phyloP scores from a whole-genome alignment of 2,329 filamentous ascomycete species.

The Magnaporthales sp. region DNA sequence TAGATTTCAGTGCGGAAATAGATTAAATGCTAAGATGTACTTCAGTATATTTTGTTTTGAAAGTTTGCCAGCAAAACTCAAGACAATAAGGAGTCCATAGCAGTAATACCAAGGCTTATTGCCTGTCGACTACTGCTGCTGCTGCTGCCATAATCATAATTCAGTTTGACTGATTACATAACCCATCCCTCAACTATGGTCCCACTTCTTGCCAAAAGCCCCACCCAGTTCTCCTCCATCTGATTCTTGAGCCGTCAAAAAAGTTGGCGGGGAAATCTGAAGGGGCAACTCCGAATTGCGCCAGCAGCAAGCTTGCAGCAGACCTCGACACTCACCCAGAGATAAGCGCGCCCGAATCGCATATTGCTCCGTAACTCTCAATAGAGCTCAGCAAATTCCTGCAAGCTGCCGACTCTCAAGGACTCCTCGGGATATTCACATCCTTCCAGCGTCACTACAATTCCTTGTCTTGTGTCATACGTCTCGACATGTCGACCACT shows the following conservation, averaged over 20 bases:
- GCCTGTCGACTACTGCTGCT: no score
- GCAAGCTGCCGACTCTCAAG: not conserved
- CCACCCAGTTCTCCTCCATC: not conserved
- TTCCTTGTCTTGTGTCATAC: not conserved
- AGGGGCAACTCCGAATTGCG: slow-evolving; percentile 6
- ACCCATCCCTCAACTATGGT: not conserved
- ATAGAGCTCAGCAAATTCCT: not conserved
- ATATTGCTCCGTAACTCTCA: not conserved
- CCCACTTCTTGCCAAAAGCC: not conserved
- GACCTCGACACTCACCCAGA: no score
- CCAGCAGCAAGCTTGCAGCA: not conserved
- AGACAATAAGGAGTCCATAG: not conserved
- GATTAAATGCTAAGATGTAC: no score
- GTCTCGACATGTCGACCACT: slow-evolving; percentile 1
- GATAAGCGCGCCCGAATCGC: no score
- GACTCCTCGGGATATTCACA: not conserved
- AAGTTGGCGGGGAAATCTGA: slow-evolving; percentile 5
- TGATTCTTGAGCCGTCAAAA: not conserved
- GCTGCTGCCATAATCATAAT: no score
- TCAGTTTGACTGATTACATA: not conserved
- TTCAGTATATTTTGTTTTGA: no score
- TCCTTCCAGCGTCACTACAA: no score
- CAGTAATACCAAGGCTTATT: no score
- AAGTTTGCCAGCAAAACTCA: no score
- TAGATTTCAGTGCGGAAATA: no score